phyloP scores from a whole-genome alignment of 2,329 filamentous ascomycete species.

The Aspergillus ibericus region DNA sequence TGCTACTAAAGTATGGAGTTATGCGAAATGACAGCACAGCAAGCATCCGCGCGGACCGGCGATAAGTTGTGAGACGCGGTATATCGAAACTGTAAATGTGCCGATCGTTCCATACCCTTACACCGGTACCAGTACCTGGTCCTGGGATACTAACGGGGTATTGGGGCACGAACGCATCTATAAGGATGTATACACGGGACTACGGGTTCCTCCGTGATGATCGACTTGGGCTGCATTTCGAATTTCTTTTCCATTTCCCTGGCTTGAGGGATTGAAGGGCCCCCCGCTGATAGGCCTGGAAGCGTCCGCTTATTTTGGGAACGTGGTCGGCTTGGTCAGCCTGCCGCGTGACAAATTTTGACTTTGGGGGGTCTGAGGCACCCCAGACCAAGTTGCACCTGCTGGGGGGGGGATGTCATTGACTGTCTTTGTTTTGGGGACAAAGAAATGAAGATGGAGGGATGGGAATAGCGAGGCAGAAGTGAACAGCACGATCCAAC shows the following conservation, averaged over 20 bases:
- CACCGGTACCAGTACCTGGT: not conserved
- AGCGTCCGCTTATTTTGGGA: constrained; percentile 1
- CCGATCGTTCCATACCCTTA: constrained; percentile 10
- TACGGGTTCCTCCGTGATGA: not conserved
- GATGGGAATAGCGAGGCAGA: not conserved
- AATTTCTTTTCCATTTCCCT: not conserved
- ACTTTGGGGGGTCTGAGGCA: constrained; percentile 7
- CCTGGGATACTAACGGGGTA: not conserved
- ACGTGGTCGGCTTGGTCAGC: constrained; percentile 10
- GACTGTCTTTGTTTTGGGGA: not conserved
- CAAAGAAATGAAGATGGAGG: not conserved
- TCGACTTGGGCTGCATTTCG: not conserved
- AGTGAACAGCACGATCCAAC: too few relatives aligned
- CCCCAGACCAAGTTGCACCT: not conserved
- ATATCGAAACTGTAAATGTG: constrained; percentile 13
- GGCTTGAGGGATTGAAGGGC: not conserved
- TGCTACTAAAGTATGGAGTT: not conserved
- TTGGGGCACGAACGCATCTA: not conserved
- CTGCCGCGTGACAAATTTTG: constrained; percentile 11
- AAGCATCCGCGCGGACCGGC: not conserved
- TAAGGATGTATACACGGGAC: not conserved
- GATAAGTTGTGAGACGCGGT: not conserved
- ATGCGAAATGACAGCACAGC: not conserved
- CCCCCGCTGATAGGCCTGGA: not conserved
- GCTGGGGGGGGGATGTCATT: not conserved